Base-by-base conservation (phyloP, 2,329 filamentous ascomycete species). In the Hypoxylon sp. region DNA sequence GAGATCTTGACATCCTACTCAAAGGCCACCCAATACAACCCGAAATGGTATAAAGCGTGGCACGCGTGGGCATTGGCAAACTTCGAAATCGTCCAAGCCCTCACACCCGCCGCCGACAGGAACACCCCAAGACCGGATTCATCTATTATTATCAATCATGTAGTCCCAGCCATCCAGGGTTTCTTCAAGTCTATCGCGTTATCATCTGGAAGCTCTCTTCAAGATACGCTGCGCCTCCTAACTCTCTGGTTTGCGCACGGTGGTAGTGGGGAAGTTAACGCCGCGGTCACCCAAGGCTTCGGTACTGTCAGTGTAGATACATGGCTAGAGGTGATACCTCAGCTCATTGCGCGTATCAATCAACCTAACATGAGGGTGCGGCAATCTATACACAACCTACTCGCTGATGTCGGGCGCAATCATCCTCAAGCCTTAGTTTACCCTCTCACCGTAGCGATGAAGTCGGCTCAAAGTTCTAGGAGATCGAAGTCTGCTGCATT, bases 1-100 rank as follows among this genome's bases (percentile, higher is more conserved):
- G 95, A 98, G 58, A 94, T 99, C 63, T 84, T 99, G 23, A 87
- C 89, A n/a, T 94, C 96, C 1, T 99, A 98, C 79, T 90, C 90
- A 17, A 91, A 94, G 65, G 97, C 97, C 1, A 99, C 96, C 1
- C 91, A 93, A 65, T 98, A 97, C 81, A 97, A 99, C 78, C 91
- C 93, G 34, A 90, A 91, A 67, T 99, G 95, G 89, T 99, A 99
- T 83, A 99, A 99, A 81, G 96, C 97, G 6, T 99, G 96, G 96
- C 96, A 99, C 80, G 93, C 96, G 0, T 99, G 96, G 95, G 97
- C 96, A 10, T 82, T 99, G 69, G 95, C 96, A 59, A 99, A 99
- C 80, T 99, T 99, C 75, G 95, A 99, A 80, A 96, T 99, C 63
- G 94, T 98, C 38, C 97, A 96, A 73, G 89, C 91, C 0, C 83